Evolutionary conservation across 2,329 filamentous ascomycete species (phyloP).

Genomic region (Fusarium circinatum): DNA sequence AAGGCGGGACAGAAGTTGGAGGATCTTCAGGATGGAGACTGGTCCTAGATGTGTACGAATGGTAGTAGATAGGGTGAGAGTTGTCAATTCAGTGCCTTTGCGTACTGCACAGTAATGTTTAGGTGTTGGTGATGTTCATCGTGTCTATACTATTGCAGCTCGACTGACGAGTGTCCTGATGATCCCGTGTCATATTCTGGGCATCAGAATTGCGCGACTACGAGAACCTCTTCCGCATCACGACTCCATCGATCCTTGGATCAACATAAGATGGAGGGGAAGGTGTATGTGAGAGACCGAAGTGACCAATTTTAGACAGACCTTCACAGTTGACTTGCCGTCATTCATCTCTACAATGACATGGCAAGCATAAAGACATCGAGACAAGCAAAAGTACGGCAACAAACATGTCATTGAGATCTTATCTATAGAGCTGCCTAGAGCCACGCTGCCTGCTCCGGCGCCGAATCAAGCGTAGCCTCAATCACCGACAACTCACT

Average conservation of each 20-base stretch:
- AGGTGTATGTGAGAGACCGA: rapidly evolving
- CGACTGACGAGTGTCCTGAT: rapidly evolving
- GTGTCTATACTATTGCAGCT: rapidly evolving
- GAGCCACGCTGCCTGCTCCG: background rate
- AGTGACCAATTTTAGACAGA: rapidly evolving
- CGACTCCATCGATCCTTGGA: background rate
- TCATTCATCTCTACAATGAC: rapidly evolving
- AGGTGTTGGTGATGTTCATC: rapidly evolving
- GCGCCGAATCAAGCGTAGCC: background rate
- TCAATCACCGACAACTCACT: conserved; percentile 31
- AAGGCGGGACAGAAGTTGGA: conserved; percentile 24
- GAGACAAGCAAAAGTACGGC: rapidly evolving
- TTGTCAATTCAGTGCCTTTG: background rate
- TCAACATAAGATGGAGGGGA: rapidly evolving
- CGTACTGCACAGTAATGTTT: rapidly evolving
- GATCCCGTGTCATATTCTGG: rapidly evolving
- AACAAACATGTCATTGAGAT: rapidly evolving
- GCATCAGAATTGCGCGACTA: rapidly evolving
- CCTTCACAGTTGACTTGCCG: rapidly evolving
- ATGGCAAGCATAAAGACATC: rapidly evolving
- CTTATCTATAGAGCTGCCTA: background rate
- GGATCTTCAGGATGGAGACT: conserved; percentile 31
- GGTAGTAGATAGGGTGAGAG: background rate
- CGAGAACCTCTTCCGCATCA: rapidly evolving
- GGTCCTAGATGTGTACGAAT: background rate